phyloP scores from a whole-genome alignment of 2,329 filamentous ascomycete species.

The Ophiostoma triangulosporum region DNA sequence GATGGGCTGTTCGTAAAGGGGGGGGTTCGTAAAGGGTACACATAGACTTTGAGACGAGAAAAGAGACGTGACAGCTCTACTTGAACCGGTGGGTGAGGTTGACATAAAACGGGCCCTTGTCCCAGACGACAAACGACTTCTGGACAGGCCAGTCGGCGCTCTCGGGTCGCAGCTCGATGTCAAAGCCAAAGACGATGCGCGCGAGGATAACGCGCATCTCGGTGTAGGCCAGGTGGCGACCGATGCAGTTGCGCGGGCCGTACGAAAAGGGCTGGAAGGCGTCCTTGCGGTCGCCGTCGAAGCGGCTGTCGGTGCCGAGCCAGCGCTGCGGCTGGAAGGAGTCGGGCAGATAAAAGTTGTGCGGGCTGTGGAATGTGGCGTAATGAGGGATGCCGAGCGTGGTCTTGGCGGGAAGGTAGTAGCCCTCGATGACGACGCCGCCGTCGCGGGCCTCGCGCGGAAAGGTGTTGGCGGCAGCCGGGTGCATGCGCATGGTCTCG shows the following conservation, averaged over 20 bases:
- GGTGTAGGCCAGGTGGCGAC: constrained; percentile 34
- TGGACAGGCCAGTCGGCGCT: too few species aligned
- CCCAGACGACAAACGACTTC: too few species aligned
- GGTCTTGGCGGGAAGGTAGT: constrained; percentile 12
- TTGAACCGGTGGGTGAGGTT: too few species aligned
- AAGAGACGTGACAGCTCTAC: neutral
- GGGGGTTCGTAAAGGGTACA: too few species aligned
- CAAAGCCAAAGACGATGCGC: too few species aligned
- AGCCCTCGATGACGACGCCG: constrained; percentile 4
- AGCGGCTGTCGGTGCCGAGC: constrained; percentile 24
- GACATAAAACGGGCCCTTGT: too few species aligned
- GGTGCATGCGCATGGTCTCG: too few species aligned
- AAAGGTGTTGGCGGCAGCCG: constrained; percentile 18
- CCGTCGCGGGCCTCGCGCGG: constrained; percentile 15
- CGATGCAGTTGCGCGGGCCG: constrained; percentile 36
- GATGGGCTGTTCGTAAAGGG: too few species aligned
- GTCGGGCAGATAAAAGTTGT: constrained; percentile 25
- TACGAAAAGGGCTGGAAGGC: constrained; percentile 34
- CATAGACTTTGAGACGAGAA: neutral
- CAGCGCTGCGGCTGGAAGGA: constrained; percentile 36
- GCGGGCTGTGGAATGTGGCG: constrained; percentile 22
- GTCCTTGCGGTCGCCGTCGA: constrained; percentile 26
- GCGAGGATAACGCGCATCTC: constrained; percentile 37
- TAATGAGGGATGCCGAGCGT: constrained; percentile 18
- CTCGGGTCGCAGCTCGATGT: too few species aligned